phyloP scores from a whole-genome alignment of 371 early-diverging fungal genomes.

The Apophysomyces variabilis region DNA sequence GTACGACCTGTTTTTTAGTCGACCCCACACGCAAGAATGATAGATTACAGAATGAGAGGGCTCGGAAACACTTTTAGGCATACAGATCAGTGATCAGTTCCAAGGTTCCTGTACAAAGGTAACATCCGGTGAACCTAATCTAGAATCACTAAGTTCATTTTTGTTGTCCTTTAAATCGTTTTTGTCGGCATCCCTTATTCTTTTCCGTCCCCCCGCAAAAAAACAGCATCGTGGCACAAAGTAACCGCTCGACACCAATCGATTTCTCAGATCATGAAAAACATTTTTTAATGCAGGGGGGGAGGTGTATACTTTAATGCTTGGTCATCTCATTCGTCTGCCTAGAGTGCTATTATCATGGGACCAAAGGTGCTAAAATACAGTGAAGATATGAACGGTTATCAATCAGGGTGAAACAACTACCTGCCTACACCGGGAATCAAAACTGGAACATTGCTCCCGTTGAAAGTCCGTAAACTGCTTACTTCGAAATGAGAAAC shows the following conservation, averaged over 20 bases:
- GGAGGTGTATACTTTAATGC: conserved; percentile 3
- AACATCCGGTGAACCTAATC: too few species aligned
- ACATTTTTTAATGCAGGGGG: conserved; percentile 1
- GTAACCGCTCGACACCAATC: not conserved
- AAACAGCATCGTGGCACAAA: not conserved
- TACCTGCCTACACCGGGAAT: too few species aligned
- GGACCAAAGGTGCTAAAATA: not conserved
- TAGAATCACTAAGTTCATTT: too few species aligned
- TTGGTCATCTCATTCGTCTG: conserved; percentile 9
- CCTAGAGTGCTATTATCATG: not conserved
- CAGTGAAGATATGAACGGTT: not conserved
- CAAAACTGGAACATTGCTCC: too few species aligned
- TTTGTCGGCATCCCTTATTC: not conserved
- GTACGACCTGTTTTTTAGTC: not conserved
- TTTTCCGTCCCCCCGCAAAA: not conserved
- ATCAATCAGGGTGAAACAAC: too few species aligned
- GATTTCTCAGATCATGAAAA: conserved; percentile 3
- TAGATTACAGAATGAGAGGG: not conserved
- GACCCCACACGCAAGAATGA: conserved; percentile 3
- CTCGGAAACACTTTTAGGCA: conserved; percentile 8
- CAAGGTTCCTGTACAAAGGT: too few species aligned
- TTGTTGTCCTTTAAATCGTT: not conserved
- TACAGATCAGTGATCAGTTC: too few species aligned
- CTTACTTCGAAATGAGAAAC: too few species aligned
- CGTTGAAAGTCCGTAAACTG: too few species aligned